Evolutionary conservation across 1,284 basidiomycete genomes (phyloP), one percentile per base, ranked within the genome.

Genomic region (Ceratobasidium sp.): DNA sequence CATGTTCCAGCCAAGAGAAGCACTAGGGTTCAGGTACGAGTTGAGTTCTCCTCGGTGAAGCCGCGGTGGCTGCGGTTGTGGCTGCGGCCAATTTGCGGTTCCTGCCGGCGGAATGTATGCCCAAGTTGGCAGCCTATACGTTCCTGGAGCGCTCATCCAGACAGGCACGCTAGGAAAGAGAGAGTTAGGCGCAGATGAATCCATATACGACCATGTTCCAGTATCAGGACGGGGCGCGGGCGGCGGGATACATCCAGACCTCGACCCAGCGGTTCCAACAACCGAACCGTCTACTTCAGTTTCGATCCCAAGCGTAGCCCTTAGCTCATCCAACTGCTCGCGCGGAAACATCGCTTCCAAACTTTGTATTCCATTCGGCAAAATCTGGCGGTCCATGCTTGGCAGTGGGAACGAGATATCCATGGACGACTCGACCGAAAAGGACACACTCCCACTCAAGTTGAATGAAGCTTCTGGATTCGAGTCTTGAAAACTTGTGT

Each of bases 151-250:
- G 20, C 44, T 46, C 61, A 64, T 64, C 61, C 61, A 64, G 1
- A 40, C 17, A 3, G 61, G 61, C 4, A 64, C 40, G 42, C 61
- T 40, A 40, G 61, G 61, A 6, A 64, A 20, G 9, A 64, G 23
- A 38, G 61, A 40, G 15, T 40, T 40, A 3, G 38, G 44, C 52
- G 28, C 48, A 13, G n/a, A 50, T 23, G 65, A 23, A 33, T 62
- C 28, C 59, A 42, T 20, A n/a, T 67, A 13, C 15, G 61, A 50
- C 71, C 71, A 74, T 17, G 26, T 5, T 40, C 71, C 71, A 23
- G 59, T 52, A 52, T 74, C 71, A 50, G 71, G 71, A 50, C 71
- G 71, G 23, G 71, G 71, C 13, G 71, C 71, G 1, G 26, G 38
- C 20, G 71, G 71, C n/a, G n/a, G n/a, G n/a, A n/a, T n/a, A n/a